Evolutionary conservation across 2,329 filamentous ascomycete genomes (phyloP).

Genomic region (Neofusicoccum sp.): DNA sequence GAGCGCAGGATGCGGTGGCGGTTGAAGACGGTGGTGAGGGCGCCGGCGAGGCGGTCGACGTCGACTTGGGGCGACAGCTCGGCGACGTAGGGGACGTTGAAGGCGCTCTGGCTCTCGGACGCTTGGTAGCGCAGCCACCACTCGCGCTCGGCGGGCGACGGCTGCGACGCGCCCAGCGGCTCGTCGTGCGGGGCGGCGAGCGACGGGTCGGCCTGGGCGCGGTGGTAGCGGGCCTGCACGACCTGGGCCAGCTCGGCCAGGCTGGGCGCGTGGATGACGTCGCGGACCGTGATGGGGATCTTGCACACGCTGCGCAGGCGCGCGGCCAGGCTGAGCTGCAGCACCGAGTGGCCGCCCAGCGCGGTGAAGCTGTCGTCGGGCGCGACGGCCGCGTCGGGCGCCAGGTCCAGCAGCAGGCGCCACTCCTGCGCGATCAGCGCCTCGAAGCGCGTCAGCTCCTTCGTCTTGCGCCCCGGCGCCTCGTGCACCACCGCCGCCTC

Average conservation of each 20-base stretch:
- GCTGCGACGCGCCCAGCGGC: neutral
- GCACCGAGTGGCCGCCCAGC: slow-evolving; percentile 59
- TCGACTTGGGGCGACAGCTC: slow-evolving; percentile 20
- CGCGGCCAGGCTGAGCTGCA: slow-evolving; percentile 24
- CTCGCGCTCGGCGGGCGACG: slow-evolving; percentile 25
- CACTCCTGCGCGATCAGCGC: slow-evolving; percentile 20
- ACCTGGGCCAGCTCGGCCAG: slow-evolving; percentile 10
- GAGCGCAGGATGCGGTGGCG: slow-evolving; percentile 22
- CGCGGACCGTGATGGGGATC: slow-evolving; percentile 20
- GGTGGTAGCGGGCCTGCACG: neutral
- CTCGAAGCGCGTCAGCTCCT: neutral
- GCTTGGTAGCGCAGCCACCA: slow-evolving; percentile 25
- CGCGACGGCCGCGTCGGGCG: slow-evolving; percentile 39
- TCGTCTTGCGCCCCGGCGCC: neutral
- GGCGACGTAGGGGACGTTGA: slow-evolving; percentile 29
- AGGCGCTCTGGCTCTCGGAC: slow-evolving; percentile 22
- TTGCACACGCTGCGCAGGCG: slow-evolving; percentile 18
- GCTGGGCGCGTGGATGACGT: slow-evolving; percentile 21
- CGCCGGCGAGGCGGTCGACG: slow-evolving; percentile 19
- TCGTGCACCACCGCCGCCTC: slow-evolving; percentile 6
- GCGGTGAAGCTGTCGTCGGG: slow-evolving; percentile 60
- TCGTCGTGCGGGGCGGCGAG: no score
- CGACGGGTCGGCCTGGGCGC: neutral
- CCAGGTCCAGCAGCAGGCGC: slow-evolving; percentile 16
- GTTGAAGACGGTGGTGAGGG: slow-evolving; percentile 25